phyloP scores from a whole-genome alignment of 306 rosid species.

The Aeschynomene evenia region DNA sequence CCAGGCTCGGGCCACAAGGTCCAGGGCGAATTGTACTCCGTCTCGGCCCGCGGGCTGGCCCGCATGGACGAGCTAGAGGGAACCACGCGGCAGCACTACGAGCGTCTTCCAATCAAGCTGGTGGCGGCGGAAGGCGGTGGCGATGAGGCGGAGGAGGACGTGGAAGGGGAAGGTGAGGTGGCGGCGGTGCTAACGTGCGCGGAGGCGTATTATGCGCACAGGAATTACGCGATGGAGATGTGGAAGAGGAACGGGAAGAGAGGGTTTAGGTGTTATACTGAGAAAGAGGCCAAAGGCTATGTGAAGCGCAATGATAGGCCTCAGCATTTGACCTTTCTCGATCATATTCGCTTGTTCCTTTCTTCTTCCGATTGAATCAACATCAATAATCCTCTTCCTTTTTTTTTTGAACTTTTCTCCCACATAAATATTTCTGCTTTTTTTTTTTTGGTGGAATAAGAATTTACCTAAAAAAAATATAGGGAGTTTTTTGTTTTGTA shows the following conservation, averaged over 20 bases:
- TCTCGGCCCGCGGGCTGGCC: conserved; percentile 43
- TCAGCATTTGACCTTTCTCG: conserved; percentile 64
- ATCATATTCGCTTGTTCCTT: conserved; percentile 62
- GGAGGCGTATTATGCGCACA: conserved; percentile 72
- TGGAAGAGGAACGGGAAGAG: conserved; percentile 60
- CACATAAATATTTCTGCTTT: not conserved
- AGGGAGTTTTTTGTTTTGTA: not conserved
- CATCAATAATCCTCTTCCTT: not conserved
- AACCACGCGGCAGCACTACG: conserved; percentile 56
- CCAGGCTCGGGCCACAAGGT: conserved; percentile 59
- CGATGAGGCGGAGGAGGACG: not conserved
- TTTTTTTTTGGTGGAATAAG: not conserved
- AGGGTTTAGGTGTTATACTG: conserved; percentile 51
- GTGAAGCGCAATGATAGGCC: conserved; percentile 83
- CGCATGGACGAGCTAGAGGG: conserved; percentile 71
- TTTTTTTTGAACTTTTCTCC: not conserved
- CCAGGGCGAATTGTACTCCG: conserved; percentile 68
- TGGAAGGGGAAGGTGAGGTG: not conserved
- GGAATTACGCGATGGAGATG: conserved; percentile 60
- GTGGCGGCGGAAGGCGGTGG: not conserved
- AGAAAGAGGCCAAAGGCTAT: conserved; percentile 60
- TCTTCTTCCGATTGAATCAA: conserved; percentile 20
- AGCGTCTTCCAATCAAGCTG: conserved; percentile 50
- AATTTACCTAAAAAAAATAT: not conserved
- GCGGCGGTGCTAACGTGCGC: conserved; percentile 31